These are phyloP conservation scores for Fusarium armeniacum DNA, from an alignment of 2,329 filamentous ascomycete genomes.

Conservation along the genomic window DNA sequence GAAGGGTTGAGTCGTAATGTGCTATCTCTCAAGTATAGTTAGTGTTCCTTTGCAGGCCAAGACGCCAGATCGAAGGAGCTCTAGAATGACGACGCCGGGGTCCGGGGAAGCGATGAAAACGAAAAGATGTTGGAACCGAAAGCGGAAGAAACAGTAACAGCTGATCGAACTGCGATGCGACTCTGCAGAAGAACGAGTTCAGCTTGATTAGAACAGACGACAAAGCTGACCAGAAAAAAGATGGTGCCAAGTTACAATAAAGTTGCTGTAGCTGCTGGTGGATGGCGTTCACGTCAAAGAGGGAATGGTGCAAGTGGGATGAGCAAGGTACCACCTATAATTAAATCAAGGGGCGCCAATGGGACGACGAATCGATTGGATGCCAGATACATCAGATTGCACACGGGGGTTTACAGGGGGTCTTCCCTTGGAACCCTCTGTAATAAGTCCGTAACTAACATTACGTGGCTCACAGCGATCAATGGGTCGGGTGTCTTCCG, in stretches of 20 bases:
- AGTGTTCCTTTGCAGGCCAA: constrained; percentile 21
- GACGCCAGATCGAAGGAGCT: constrained; percentile 28
- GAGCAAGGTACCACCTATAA: constrained; percentile 38
- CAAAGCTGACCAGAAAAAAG: constrained; percentile 13
- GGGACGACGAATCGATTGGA: constrained; percentile 26
- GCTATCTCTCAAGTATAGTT: constrained; percentile 13
- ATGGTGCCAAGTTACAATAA: constrained; percentile 29
- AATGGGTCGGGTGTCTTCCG: constrained; percentile 1
- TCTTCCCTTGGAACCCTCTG: constrained; percentile 18
- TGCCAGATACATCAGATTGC: constrained; percentile 34
- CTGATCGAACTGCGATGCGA: background rate
- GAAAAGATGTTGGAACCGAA: background rate
- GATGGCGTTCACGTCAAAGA: constrained; percentile 34
- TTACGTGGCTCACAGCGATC: constrained; percentile 35
- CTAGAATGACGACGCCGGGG: constrained; percentile 27
- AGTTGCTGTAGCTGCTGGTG: constrained; percentile 17
- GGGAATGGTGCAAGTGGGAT: constrained; percentile 35
- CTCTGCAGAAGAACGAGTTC: background rate
- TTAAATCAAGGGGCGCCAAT: constrained; percentile 44
- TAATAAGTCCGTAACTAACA: constrained; percentile 31
- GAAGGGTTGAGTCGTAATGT: constrained; percentile 27
- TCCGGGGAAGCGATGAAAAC: background rate
- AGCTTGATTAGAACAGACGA: constrained; percentile 2
- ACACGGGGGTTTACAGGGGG: constrained; percentile 32
- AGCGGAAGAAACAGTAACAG: background rate